A percentile compares a stretch with the other conserved stretches of the same genome.
Evolutionary conservation across 345 rosid genomes (phyloP).

Genomic region (thale cress (Arabidopsis thaliana)): TAIR10.1 NC_003076.8:5824501-5825000

Average conservation of each 20-base stretch:
- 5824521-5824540: constrained; percentile 47
- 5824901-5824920: constrained; percentile 34
- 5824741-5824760: constrained; percentile 46
- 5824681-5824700: constrained; percentile 17
- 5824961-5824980: constrained; percentile 40
- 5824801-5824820: constrained; percentile 30
- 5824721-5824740: constrained; percentile 3
- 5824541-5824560: constrained; percentile 45
- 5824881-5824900: constrained; percentile 31
- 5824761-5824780: constrained; percentile 36
- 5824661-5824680: constrained; percentile 3
- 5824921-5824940: constrained; percentile 45
- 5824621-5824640: constrained; percentile 35
- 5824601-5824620: constrained; percentile 43
- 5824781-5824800: constrained; percentile 12
- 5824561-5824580: constrained; percentile 33
- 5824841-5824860: constrained; percentile 36
- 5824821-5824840: constrained; percentile 42
- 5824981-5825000: constrained; percentile 44
- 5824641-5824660: constrained; percentile 31
- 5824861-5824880: constrained; percentile 42
- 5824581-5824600: constrained; percentile 33
- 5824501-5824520: constrained; percentile 22
- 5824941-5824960: constrained; percentile 43
- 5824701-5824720: constrained; percentile 10